Evolutionary conservation across 2,329 filamentous ascomycete species (phyloP).

Genomic region (Talaromyces sp.): DNA sequence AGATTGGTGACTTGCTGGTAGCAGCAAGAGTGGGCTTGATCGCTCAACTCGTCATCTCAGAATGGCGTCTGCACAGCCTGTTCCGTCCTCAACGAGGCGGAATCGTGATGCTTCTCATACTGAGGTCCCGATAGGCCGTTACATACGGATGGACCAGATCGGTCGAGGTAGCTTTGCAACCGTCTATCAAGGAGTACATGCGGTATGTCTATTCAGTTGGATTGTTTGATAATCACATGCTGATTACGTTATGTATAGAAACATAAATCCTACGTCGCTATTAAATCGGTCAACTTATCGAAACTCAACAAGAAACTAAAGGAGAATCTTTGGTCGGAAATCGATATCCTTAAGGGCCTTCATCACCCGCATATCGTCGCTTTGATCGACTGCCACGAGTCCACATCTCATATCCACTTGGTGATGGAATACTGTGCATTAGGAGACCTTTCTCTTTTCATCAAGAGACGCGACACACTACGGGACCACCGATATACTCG

Average conservation of each 20-base stretch:
- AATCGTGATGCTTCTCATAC: constrained; percentile 33
- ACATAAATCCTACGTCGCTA: constrained; percentile 77
- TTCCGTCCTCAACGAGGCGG: constrained; percentile 31
- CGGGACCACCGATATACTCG: constrained; percentile 74
- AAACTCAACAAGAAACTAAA: constrained; percentile 95
- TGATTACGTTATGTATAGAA: constrained; percentile 51
- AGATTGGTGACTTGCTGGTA: constrained; percentile 32
- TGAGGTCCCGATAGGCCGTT: constrained; percentile 63
- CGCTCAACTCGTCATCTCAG: constrained; percentile 19
- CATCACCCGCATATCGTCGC: constrained; percentile 96
- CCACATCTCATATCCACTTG: constrained; percentile 82
- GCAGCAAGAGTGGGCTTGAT: background rate
- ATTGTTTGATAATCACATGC: background rate
- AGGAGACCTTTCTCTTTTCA: constrained; percentile 90
- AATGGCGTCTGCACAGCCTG: constrained; percentile 42
- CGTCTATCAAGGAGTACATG: constrained; percentile 83
- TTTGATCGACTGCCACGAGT: constrained; percentile 90
- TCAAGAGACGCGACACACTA: constrained; percentile 86
- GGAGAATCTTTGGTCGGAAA: constrained; percentile 92
- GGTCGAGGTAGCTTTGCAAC: constrained; percentile 97
- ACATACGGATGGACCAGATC: constrained; percentile 81
- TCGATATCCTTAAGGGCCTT: constrained; percentile 88
- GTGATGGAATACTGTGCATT: constrained; percentile 99
- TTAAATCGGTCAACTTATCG: constrained; percentile 90
- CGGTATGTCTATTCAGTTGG: constrained; percentile 55